Evolutionary conservation across 331 rosid genomes (phyloP), one percentile per base, ranked within the genome.

Genomic region (Erythrophleum ivorense): DNA sequence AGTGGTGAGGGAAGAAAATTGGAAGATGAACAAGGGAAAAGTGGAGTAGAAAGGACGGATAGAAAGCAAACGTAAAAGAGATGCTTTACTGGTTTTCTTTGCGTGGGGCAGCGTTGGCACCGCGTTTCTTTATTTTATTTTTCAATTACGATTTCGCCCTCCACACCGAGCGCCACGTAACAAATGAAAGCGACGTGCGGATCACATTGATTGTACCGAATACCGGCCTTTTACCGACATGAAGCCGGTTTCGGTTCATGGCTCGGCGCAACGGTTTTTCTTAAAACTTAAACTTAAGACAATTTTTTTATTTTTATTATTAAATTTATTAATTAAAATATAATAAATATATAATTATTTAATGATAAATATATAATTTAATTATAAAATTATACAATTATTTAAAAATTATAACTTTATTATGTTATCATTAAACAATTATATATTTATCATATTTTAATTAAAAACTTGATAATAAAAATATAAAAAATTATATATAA

Each of bases 181-280:
- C 79, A 21, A 65, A 11, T 15, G 83, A 77, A 78, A 83, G 72
- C 33, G 86, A 79, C 81, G 36, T 16, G 10, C 7, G 68, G 69
- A 76, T 80, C 71, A 53, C 75, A 73, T 71, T 52, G 81, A 63
- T 34, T 31, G 73, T 71, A 77, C 58, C 78, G 50, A 48, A 74
- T 50, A 80, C 64, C 78, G 36, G 54, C 79, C 19, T 57, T 60
- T 67, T 79, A 87, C 87, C 90, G 88, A 87, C 90, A 85, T 67
- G 7, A n/a, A 79, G 81, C 84, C 62, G 41, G 6, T 55, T 38
- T 78, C 55, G 36, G 53, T 46, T 45, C 54, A 14, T 63, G 80
- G 75, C 86, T 79, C 74, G 65, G 79, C 82, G 79, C 46, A 33
- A 10, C 4, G 0, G 43, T 9, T 18, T 33, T 14, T 8, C 69